Conservation (phyloP, 2,329 filamentous ascomycete genomes). For the Fusarium dimerum region DNA sequence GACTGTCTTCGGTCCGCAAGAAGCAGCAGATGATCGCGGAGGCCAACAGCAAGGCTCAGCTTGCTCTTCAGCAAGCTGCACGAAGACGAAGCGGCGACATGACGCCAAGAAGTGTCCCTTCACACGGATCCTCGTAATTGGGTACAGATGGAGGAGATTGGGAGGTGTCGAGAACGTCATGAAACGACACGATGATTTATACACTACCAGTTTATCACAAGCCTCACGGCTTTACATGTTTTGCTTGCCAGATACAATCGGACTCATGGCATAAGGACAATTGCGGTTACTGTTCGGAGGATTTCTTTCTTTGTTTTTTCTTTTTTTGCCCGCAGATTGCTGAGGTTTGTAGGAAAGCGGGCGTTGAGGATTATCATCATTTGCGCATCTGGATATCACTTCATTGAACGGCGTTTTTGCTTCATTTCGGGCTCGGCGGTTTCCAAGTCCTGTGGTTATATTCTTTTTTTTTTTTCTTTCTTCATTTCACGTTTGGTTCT, state of each 20-base stretch:
- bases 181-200: conserved; percentile 18
- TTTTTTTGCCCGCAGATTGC: conserved; percentile 26
- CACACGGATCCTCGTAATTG: conserved; percentile 41
- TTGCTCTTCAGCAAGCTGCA: conserved; percentile 42
- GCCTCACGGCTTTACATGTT: conserved; percentile 22
- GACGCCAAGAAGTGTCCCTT: conserved; percentile 55
- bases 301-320: too few relatives aligned
- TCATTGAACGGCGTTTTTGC: conserved; percentile 29
- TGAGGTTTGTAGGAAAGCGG: conserved; percentile 25
- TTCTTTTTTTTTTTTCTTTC: neutral
- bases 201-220: conserved; percentile 23
- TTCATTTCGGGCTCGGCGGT: neutral
- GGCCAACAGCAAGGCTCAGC: conserved; percentile 51
- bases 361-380: conserved; percentile 21
- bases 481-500: too few relatives aligned
- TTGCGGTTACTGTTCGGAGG: conserved; percentile 27
- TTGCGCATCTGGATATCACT: conserved; percentile 14
- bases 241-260: conserved; percentile 21
- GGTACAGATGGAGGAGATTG: neutral
- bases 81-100: conserved; percentile 58
- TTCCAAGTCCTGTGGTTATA: neutral
- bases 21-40: conserved; percentile 64
- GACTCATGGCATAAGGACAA: conserved; percentile 22
- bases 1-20: conserved; percentile 57
- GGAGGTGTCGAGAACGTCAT: conserved; percentile 8